Evolutionary conservation across 2,329 filamentous ascomycete genomes (phyloP), one percentile per base, ranked within the genome.

Genomic region (Colletotrichum somersetense): DNA sequence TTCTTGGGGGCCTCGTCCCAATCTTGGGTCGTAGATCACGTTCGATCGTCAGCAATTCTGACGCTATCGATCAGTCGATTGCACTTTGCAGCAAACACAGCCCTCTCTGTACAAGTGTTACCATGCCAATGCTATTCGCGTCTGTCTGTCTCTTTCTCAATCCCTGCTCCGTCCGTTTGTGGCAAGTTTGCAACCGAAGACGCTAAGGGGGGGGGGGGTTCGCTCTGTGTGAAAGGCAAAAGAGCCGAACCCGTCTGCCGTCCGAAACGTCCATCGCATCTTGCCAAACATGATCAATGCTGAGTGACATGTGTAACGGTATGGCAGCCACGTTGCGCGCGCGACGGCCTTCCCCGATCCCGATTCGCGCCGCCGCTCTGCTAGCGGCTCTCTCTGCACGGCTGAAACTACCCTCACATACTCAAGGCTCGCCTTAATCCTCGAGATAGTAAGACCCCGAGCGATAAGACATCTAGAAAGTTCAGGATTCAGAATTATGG

Each of bases 401-500:
- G 38, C 55, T 53, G 52, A 59, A 56, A 52, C 56, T 11, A 42
- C 12, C 38, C 12, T 40, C 38, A 14, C 2, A 12, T 40, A 26
- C 35, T 42, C 18, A 18, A 40, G 14, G n/a, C 20, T 20, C 23
- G 10, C 10, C 48, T 26, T 14, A 5, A 12, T 59, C 53, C 14
- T 33, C 35, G 6, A 20, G 5, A 44, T 38, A 59, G 7, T 20
- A n/a, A 30, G 42, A 11, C 63, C 53, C 11, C 55, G 16, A 20
- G 44, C n/a, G 56, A 62, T 38, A 53, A 55, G 64, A 11, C 46
- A 14, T 53, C 2, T 1, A 3, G 26, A 26, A 40, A 16, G 5
- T 8, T 4, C 65, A 26, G 30, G 55, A 53, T 53, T 35, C 64
- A 53, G 56, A 67, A 53, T 23, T 42, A 42, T 56, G 58, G 57